Percentiles rank a stretch among this genome's conserved stretches.
Conservation (phyloP, 768 basidiomycete genomes). For the Russula compacta region DNA sequence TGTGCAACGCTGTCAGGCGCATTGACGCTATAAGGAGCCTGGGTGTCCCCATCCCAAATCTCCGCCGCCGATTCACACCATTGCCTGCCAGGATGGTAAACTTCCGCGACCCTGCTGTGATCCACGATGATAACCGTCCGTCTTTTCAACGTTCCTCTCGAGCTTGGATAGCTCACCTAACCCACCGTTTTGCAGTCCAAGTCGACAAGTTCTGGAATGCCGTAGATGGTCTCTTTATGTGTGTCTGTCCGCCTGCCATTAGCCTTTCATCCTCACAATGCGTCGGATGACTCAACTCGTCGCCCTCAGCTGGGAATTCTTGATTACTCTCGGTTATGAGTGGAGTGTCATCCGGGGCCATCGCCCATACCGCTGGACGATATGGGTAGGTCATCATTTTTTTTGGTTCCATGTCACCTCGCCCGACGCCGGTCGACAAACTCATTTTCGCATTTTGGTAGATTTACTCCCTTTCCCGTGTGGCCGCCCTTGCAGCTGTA, state of each 20-base stretch:
- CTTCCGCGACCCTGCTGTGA: neutral
- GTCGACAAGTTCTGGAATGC: neutral
- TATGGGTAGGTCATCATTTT: neutral
- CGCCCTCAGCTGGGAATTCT: neutral
- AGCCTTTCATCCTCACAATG: too few species aligned
- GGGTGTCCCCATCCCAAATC: neutral
- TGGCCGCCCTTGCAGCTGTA: neutral
- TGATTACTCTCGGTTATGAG: neutral
- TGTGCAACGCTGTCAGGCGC: too few species aligned
- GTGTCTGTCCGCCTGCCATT: neutral
- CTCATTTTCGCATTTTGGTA: neutral
- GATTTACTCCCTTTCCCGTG: slow-evolving; percentile 10
- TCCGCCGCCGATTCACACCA: neutral
- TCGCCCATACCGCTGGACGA: neutral
- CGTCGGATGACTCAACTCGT: neutral
- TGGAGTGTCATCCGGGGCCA: neutral
- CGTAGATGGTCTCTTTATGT: neutral
- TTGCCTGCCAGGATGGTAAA: neutral
- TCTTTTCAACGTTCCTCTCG: neutral
- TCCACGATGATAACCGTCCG: neutral
- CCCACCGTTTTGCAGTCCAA: neutral
- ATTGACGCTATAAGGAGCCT: neutral
- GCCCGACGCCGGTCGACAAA: too few species aligned
- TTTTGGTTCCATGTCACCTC: neutral
- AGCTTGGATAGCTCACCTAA: neutral